A percentile compares a stretch with the other conserved stretches of the same genome.
Conservation (phyloP, 768 basidiomycete genomes). For the Rhodotorula taiwanensis region DNA sequence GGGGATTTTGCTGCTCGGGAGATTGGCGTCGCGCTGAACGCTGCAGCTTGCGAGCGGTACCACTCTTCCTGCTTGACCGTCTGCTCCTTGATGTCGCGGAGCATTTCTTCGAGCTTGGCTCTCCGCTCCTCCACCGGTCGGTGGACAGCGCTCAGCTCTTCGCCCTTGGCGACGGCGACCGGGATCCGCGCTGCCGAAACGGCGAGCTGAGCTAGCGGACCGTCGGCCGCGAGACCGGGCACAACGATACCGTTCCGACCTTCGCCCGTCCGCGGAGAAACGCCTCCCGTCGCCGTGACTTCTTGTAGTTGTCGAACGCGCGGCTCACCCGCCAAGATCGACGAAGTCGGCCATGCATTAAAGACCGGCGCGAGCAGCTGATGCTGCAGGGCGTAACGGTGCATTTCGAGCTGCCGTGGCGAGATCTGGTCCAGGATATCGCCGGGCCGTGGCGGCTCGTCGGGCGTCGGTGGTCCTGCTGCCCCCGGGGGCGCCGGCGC, state of each 20-base stretch:
- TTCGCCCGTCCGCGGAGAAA: conserved; percentile 6
- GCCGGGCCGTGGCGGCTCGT: neutral
- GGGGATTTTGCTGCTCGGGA: too few species aligned
- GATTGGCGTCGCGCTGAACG: neutral
- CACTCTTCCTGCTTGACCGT: conserved; percentile 5
- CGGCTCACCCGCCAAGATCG: conserved; percentile 14
- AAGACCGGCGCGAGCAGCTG: conserved; percentile 16
- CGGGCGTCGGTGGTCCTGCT: neutral
- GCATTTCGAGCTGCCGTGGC: conserved; percentile 19
- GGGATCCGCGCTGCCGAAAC: conserved; percentile 14
- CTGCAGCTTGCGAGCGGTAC: neutral
- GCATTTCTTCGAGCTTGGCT: conserved; percentile 4
- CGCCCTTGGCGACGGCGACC: neutral
- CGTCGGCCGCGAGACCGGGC: conserved; percentile 13
- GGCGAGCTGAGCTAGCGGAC: conserved; percentile 2
- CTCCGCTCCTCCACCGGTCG: conserved; percentile 14
- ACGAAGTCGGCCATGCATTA: neutral
- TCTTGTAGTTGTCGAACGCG: conserved; percentile 12
- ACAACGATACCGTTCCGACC: neutral
- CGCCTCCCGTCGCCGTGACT: neutral
- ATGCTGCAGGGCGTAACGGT: conserved; percentile 22
- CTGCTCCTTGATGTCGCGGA: neutral
- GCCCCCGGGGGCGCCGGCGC: neutral
- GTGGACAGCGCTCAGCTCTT: neutral
- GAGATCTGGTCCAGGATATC: conserved; percentile 32